Evolutionary conservation across 2,329 filamentous ascomycete genomes (phyloP).

Genomic region (Aplosporella prunicola): DNA sequence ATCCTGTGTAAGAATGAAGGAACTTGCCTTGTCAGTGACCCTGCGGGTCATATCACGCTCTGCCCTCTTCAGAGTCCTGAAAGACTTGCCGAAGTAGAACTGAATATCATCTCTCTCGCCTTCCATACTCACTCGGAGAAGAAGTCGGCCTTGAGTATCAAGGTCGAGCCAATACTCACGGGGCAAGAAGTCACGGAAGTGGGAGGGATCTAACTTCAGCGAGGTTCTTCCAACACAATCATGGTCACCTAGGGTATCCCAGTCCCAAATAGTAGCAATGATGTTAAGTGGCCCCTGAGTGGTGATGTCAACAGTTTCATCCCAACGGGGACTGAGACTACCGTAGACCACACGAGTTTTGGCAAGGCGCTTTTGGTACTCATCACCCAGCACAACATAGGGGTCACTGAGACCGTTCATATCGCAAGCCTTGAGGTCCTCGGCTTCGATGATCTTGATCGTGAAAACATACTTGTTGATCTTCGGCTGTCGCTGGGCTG

Average conservation of each 20-base stretch:
- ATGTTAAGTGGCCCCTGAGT: conserved; percentile 86
- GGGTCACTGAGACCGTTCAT: conserved; percentile 90
- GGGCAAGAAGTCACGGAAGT: conserved; percentile 92
- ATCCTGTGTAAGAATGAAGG: too few species aligned
- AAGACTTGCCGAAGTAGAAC: conserved; percentile 96
- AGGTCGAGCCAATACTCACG: conserved; percentile 97
- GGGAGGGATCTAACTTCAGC: conserved; percentile 91
- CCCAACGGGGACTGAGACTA: conserved; percentile 90
- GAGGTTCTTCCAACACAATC: conserved; percentile 97
- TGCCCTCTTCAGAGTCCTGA: conserved; percentile 86
- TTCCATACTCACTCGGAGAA: conserved; percentile 95
- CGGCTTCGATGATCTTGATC: conserved; percentile 95
- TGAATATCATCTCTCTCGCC: conserved; percentile 97
- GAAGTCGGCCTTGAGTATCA: conserved; percentile 82
- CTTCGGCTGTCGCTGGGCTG: conserved; percentile 56
- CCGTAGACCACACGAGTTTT: conserved; percentile 89
- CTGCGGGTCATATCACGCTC: conserved; percentile 97
- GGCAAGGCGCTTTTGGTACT: conserved; percentile 91
- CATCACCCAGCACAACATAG: conserved; percentile 92
- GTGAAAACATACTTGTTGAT: conserved; percentile 93
- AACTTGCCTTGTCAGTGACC: conserved; percentile 85
- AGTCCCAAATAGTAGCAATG: conserved; percentile 96
- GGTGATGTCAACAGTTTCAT: conserved; percentile 92
- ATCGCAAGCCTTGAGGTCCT: conserved; percentile 97
- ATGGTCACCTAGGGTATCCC: conserved; percentile 93